Conservation (phyloP, 2,329 filamentous ascomycete genomes). For the Sporothrix sp. region DNA sequence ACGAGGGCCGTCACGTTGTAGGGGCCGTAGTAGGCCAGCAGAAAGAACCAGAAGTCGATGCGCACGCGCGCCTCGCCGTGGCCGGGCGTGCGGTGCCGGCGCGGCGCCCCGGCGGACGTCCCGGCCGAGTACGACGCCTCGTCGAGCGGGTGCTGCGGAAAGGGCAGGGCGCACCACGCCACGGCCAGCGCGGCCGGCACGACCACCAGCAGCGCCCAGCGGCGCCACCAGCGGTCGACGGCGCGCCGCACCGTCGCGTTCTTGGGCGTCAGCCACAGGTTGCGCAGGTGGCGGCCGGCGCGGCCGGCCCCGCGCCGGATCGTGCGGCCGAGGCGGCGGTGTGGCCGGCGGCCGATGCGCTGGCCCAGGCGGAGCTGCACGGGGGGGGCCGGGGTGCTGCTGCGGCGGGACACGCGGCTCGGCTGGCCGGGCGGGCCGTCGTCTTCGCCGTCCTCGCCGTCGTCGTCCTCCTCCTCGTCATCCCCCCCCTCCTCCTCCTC, state of each 20-base stretch:
- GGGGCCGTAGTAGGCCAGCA: slow-evolving; percentile 59
- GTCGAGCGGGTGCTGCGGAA: slow-evolving; percentile 51
- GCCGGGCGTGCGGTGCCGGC: slow-evolving; percentile 43
- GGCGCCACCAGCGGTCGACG: slow-evolving; percentile 53
- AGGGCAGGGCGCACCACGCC: slow-evolving; percentile 55
- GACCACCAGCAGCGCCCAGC: slow-evolving; percentile 51
- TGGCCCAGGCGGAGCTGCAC: slow-evolving; percentile 8
- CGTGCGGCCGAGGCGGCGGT: slow-evolving; percentile 21
- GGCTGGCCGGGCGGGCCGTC: slow-evolving; percentile 20
- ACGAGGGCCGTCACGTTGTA: slow-evolving; percentile 58
- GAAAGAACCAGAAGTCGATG: slow-evolving; percentile 64
- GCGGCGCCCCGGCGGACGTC: slow-evolving; percentile 18
- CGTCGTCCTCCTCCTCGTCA: slow-evolving; percentile 21
- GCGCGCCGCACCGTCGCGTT: slow-evolving; percentile 48
- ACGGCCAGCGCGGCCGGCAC: slow-evolving; percentile 52
- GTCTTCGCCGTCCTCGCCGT: slow-evolving; percentile 26
- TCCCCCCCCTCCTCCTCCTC: slow-evolving; percentile 11
- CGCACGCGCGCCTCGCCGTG: slow-evolving; percentile 54
- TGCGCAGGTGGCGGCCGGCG: slow-evolving; percentile 29
- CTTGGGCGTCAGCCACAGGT: slow-evolving; percentile 53
- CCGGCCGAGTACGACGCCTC: too few species aligned
- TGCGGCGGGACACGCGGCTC: too few species aligned
- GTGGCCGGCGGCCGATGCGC: background rate
- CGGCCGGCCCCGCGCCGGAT: slow-evolving; percentile 20
- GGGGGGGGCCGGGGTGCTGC: background rate